phyloP scores from a whole-genome alignment of 352 stramenopile species.

The Pythium insidiosum region DNA sequence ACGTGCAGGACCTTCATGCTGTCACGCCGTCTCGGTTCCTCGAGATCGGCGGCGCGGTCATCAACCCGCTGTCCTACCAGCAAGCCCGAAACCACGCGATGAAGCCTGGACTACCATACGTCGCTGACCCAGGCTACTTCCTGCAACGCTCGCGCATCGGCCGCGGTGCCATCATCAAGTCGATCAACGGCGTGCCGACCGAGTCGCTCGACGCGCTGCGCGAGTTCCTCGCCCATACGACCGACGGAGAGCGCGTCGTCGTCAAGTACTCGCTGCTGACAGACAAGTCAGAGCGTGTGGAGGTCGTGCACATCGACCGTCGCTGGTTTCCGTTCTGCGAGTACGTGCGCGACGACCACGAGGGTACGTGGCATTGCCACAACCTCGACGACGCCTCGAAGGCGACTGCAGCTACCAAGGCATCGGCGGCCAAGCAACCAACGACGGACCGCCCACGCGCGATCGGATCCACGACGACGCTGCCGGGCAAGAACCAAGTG shows the following conservation, averaged over 20 bases:
- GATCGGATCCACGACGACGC: slow-evolving; percentile 70
- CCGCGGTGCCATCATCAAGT: slow-evolving; percentile 81
- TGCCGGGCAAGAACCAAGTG: slow-evolving; percentile 75
- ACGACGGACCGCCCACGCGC: slow-evolving; percentile 13
- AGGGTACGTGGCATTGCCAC: slow-evolving; percentile 76
- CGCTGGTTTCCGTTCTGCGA: slow-evolving; percentile 90
- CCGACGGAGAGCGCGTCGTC: slow-evolving; percentile 75
- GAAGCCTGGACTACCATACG: slow-evolving; percentile 58
- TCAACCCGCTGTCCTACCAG: slow-evolving; percentile 88
- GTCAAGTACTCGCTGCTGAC: slow-evolving; percentile 79
- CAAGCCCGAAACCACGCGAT: slow-evolving; percentile 84
- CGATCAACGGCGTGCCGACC: slow-evolving; percentile 78
- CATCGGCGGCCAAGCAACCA: not conserved
- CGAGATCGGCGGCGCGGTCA: slow-evolving; percentile 80
- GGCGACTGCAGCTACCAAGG: no score
- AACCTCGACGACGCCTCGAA: slow-evolving; percentile 35
- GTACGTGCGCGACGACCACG: slow-evolving; percentile 68
- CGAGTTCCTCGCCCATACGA: slow-evolving; percentile 62
- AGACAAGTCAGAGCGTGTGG: slow-evolving; percentile 72
- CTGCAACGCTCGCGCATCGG: slow-evolving; percentile 82
- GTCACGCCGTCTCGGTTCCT: slow-evolving; percentile 82
- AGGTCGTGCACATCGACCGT: slow-evolving; percentile 84
- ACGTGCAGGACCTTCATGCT: slow-evolving; percentile 80
- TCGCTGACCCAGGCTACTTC: slow-evolving; percentile 86
- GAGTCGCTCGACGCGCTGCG: slow-evolving; percentile 81